A percentile compares a stretch with the other conserved stretches of the same genome.
Conservation (phyloP, 179 eudicot species). For the Beta corolliflora region DNA sequence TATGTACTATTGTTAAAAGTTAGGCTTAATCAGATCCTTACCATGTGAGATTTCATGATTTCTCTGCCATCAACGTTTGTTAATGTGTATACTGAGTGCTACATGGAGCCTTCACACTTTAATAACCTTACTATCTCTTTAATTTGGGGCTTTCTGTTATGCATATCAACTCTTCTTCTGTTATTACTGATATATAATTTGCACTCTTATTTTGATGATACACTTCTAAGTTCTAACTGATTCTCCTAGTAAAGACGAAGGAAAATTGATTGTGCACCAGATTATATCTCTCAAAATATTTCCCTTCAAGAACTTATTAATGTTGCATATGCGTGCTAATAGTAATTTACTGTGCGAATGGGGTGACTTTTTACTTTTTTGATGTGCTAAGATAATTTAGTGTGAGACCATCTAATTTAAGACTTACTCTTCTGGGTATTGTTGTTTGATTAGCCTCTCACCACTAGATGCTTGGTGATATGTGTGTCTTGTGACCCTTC, state of each 20-base stretch:
- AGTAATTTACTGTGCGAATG: too few relatives aligned
- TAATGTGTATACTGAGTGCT: constrained; percentile 18
- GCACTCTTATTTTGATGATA: neutral
- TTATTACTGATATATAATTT: constrained; percentile 5
- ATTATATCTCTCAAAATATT: constrained; percentile 15
- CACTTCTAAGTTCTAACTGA: neutral
- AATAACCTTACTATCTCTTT: neutral
- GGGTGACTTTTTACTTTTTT: too few relatives aligned
- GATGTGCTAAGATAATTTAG: too few relatives aligned
- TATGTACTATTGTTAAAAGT: constrained; percentile 17
- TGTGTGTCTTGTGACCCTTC: neutral
- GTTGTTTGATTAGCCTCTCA: neutral
- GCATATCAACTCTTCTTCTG: constrained; percentile 11
- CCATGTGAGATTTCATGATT: constrained; percentile 32
- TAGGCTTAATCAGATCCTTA: constrained; percentile 26
- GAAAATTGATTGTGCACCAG: neutral
- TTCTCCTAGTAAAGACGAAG: neutral
- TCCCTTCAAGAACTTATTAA: constrained; percentile 11
- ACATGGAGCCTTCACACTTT: constrained; percentile 19
- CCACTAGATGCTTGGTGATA: neutral
- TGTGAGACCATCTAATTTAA: too few relatives aligned
- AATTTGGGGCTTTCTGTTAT: constrained; percentile 2
- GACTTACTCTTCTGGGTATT: neutral
- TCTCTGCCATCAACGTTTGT: constrained; percentile 15
- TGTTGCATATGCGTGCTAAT: neutral